These are phyloP conservation scores for Salix suchowensis DNA, from an alignment of 345 rosid species.

Conservation along the genomic window DNA sequence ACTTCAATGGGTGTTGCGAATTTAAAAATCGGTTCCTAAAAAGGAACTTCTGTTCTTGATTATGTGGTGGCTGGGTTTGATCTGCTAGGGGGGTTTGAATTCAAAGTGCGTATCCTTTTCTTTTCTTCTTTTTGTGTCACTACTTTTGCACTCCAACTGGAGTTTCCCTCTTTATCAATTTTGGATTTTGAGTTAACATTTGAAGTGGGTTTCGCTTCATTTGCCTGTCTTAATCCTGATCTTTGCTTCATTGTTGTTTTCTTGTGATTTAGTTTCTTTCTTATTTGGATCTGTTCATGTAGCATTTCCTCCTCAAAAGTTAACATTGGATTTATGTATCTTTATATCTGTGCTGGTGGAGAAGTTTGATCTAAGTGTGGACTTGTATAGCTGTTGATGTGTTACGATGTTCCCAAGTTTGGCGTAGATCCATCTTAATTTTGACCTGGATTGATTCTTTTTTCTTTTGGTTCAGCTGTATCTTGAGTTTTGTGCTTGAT, in stretches of 20 bases:
- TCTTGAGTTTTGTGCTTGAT: conserved; percentile 11
- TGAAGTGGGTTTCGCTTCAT: conserved; percentile 12
- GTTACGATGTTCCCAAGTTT: not conserved
- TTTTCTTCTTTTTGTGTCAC: not conserved
- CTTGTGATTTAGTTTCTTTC: not conserved
- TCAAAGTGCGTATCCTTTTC: not conserved
- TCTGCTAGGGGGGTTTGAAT: conserved; percentile 4
- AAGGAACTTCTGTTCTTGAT: conserved; percentile 1
- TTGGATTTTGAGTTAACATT: not conserved
- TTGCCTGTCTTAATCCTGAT: conserved; percentile 10
- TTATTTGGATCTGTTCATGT: conserved; percentile 11
- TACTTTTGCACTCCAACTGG: not conserved
- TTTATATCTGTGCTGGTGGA: not conserved
- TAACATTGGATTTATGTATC: not conserved
- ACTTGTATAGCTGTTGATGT: not conserved
- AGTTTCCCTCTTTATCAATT: not conserved
- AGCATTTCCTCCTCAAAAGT: not conserved
- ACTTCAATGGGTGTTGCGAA: not conserved
- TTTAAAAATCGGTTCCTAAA: conserved; percentile 6
- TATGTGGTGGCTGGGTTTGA: conserved; percentile 6
- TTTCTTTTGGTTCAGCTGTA: not conserved
- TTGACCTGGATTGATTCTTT: not conserved
- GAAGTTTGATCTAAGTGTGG: conserved; percentile 5
- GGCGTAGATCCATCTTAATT: conserved; percentile 21
- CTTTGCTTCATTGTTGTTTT: not conserved